Conservation (phyloP, 805 yeast species). For the Candida germanica region DNA sequence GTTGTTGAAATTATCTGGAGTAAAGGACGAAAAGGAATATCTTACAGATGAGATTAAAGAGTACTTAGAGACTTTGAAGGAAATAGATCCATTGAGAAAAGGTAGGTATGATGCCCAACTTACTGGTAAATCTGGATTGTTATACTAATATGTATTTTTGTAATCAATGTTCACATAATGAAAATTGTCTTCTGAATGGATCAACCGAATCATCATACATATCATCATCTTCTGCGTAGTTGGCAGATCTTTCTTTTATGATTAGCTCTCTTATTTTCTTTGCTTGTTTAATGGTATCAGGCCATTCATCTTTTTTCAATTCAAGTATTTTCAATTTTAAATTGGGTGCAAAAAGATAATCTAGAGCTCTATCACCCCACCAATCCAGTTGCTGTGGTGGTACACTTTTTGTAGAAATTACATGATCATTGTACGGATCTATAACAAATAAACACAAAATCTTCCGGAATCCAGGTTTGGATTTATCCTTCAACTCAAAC, state of each 20-base stretch:
- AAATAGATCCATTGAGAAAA: conserved; percentile 62
- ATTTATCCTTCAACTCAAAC: conserved; percentile 32
- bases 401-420: conserved; percentile 26
- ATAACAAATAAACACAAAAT: conserved; percentile 39
- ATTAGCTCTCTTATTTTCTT: conserved; percentile 24
- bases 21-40: conserved; percentile 7
- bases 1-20: conserved; percentile 11
- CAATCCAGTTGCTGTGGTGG: conserved; percentile 39
- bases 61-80: conserved; percentile 42
- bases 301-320: conserved; percentile 10
- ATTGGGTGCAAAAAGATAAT: conserved; percentile 9
- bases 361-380: conserved; percentile 18
- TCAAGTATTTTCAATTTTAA: conserved; percentile 6
- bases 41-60: conserved; percentile 29
- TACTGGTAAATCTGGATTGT: conserved; percentile 8
- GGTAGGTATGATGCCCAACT: conserved; percentile 53
- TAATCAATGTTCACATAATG: conserved; percentile 32
- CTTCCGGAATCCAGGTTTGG: conserved; percentile 36
- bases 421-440: conserved; percentile 32
- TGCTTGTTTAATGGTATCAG: conserved; percentile 21
- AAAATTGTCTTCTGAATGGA: conserved; percentile 20
- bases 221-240: not conserved
- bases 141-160: conserved; percentile 1
- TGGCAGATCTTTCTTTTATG: conserved; percentile 29
- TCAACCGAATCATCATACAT: conserved; percentile 11